A percentile compares a stretch with the other conserved stretches of the same genome.
Conservation (phyloP, 2,329 filamentous ascomycete genomes). For the Trichoderma citrinoviride region DNA sequence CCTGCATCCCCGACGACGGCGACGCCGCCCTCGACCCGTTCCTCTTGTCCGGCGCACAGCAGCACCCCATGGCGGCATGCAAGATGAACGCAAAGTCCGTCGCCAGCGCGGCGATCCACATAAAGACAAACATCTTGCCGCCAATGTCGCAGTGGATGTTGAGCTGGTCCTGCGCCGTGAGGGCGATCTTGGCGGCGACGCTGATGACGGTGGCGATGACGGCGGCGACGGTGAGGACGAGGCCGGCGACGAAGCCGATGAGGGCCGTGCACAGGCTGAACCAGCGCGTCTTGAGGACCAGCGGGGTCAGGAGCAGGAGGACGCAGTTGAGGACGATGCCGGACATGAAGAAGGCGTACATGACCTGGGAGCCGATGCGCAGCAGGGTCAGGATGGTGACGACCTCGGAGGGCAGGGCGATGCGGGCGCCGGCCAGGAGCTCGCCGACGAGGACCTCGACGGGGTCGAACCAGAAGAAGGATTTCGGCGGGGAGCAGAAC, state of each 20-base stretch:
- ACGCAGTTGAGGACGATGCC: constrained; percentile 68
- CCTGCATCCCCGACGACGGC: neutral
- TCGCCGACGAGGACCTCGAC: constrained; percentile 77
- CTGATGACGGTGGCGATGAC: constrained; percentile 82
- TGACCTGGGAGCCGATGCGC: constrained; percentile 71
- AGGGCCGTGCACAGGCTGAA: constrained; percentile 67
- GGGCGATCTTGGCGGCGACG: constrained; percentile 73
- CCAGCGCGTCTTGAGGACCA: constrained; percentile 56
- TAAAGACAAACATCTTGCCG: constrained; percentile 74
- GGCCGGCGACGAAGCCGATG: constrained; percentile 63
- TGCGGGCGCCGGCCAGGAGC: constrained; percentile 76
- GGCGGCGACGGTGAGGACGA: constrained; percentile 67
- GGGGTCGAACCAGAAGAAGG: constrained; percentile 88
- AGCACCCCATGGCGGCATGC: constrained; percentile 76
- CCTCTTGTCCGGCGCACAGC: constrained; percentile 47
- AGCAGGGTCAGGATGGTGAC: constrained; percentile 72
- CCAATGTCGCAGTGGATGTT: constrained; percentile 75
- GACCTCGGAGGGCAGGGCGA: constrained; percentile 74
- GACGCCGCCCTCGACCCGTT: constrained; percentile 8
- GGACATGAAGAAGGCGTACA: constrained; percentile 85
- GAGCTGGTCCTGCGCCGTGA: constrained; percentile 67
- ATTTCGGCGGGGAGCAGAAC: constrained; percentile 65
- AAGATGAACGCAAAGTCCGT: constrained; percentile 68
- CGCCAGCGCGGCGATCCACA: constrained; percentile 77
- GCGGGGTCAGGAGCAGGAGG: constrained; percentile 63